phyloP scores from a whole-genome alignment of 2,329 filamentous ascomycete species.

The Calonectria hongkongensis region DNA sequence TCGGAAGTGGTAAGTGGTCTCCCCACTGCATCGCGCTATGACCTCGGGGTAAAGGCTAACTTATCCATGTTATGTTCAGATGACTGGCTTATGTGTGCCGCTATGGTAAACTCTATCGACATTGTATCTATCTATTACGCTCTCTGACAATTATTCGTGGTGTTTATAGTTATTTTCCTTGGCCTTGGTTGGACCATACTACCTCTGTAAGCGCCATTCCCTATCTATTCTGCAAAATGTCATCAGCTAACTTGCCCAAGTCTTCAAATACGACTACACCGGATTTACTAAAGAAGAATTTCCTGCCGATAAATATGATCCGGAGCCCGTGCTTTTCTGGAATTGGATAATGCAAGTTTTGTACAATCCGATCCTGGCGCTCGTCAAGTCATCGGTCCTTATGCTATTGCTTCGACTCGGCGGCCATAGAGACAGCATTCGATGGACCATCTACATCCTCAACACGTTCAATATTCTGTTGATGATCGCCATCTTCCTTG shows the following conservation, averaged over 20 bases:
- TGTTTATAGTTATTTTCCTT: slow-evolving; percentile 43
- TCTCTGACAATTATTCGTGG: background rate
- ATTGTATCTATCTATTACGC: background rate
- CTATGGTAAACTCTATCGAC: slow-evolving; percentile 37
- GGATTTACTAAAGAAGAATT: slow-evolving; percentile 41
- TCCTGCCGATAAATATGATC: slow-evolving; percentile 40
- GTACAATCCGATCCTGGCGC: slow-evolving; percentile 67
- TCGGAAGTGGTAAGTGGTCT: slow-evolving; percentile 44
- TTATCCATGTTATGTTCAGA: slow-evolving; percentile 21
- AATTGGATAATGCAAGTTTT: slow-evolving; percentile 54
- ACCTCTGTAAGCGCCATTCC: slow-evolving; percentile 40
- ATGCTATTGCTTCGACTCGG: slow-evolving; percentile 65
- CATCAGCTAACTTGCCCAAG: slow-evolving; percentile 1
- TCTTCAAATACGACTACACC: slow-evolving; percentile 46
- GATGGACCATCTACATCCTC: slow-evolving; percentile 56
- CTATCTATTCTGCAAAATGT: accelerated
- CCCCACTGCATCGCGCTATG: background rate
- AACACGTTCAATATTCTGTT: slow-evolving; percentile 56
- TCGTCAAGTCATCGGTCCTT: slow-evolving; percentile 67
- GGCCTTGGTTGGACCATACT: slow-evolving; percentile 42
- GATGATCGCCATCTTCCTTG: slow-evolving; percentile 61
- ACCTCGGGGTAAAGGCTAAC: slow-evolving; percentile 10
- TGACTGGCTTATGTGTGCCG: slow-evolving; percentile 44
- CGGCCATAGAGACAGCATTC: slow-evolving; percentile 54
- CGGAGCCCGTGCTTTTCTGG: slow-evolving; percentile 47